Base-by-base conservation (phyloP, 2,329 filamentous ascomycete species). In the Graphiopsis chlorocephala region DNA sequence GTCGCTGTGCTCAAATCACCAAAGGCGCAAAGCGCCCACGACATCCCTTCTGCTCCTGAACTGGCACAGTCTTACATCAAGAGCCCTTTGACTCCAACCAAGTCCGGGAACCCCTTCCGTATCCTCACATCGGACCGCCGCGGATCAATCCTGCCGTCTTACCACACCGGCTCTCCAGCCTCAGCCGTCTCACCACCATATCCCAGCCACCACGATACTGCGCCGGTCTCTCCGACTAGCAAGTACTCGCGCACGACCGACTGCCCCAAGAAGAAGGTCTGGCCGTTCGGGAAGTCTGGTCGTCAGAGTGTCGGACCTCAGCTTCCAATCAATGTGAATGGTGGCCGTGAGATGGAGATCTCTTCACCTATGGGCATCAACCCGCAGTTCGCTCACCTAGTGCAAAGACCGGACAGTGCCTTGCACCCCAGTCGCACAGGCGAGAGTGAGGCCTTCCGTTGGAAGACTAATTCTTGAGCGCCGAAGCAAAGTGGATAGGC, bases 281-380 rank as follows among this genome's bases (percentile, higher is more conserved):
- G 72, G 52, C 65, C 72, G 25, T 69, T 75, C 60, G 57, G 56
- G 23, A 72, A 72, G 58, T 69, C 65, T 48, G 69, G 72, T 53
- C 69, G 75, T 63, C 72, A 82, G 52, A 78, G 77, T 71, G 76
- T 80, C 66, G 78, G 77, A 59, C 82, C 75, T 56, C 78, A 76
- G 31, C 74, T 83, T 69, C 76, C 82, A 63, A 66, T 86, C 56
- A 83, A 85, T 67, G 42, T 62, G 3, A 28, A 45, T 17, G 45
- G 48, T n/a, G 63, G 67, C 50, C 66, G 68, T 0, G 69, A 72
- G 64, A 69, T 72, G 68, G 70, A 74, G 66, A 88, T 90, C 69
- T 86, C 84, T 1, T 80, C 78, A 11, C 86, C 86, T 0, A 75
- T 86, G 65, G 80, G 82, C 62, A 78, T 80, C 31, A 83, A 85